Evolutionary conservation across 441 rosid genomes (phyloP), one percentile per base, ranked within the genome.

Genomic region (Aleurites moluccanus): DNA sequence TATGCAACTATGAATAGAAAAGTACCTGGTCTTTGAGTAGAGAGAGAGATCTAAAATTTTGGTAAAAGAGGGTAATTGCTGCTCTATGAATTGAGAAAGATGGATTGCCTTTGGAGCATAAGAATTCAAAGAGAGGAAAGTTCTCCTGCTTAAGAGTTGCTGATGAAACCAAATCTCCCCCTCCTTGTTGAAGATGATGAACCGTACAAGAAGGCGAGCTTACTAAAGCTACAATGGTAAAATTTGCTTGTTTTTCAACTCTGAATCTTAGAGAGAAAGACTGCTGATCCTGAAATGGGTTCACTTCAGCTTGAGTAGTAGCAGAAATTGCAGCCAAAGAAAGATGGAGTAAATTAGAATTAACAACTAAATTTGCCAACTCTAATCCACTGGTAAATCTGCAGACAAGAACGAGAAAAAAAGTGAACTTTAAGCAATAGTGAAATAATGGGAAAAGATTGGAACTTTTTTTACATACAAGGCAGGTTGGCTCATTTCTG

Each of bases 291-390:
- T 77, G 80, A 73, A 30, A 20, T 55, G 4, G 74, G 70, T 47
- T 56, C 71, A 40, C 28, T 55, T 78, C 81, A 15, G 33, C 3
- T 16, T 76, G 64, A 64, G 82, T 64, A 69, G 40, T 6, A 38
- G 79, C 40, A 25, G 40, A 67, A 77, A 88, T 83, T 70, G 81
- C 78, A 2, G 1, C 70, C 85, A 86, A 86, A 23, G 91, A 81
- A 20, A 10, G 63, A 2, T 55, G 33, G 75, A 90, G 78, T 44
- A 91, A 60, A 67, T 74, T 87, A 8, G 95, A 86, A 80, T 77
- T 81, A 73, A 85, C 80, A 77, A 75, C 73, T 28, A 88, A 80
- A 77, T 81, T 87, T 55, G 89, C 93, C 53, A 52, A 16, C 35
- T 78, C 70, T 64, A 67, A 14, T 27, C 82, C 68, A 62, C 73